Evolutionary conservation across 2,329 filamentous ascomycete genomes (phyloP), one percentile per base, ranked within the genome.

Genomic region (Thyridium curvatum): DNA sequence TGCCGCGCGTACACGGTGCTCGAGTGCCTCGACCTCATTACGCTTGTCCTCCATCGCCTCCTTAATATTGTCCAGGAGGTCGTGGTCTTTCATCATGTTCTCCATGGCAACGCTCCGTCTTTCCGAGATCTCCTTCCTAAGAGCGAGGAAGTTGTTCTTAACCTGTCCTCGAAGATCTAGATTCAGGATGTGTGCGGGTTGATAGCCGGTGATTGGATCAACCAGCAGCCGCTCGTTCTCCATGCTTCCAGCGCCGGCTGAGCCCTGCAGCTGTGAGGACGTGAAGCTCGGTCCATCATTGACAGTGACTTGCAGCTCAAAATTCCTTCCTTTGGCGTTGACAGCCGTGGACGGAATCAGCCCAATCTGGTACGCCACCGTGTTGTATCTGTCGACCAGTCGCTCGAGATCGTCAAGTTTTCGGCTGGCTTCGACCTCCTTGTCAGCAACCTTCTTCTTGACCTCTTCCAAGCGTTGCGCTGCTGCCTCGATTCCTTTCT

Each of bases 11-110:
- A 94, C 86, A 32, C 86, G 79, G 61, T 97, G 91, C 50, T 91
- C 86, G 13, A 98, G 71, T 4, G 88, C 86, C 58, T 96, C 91
- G 14, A 98, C 87, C 58, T 98, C 93, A 48, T 82, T 84, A 45
- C 84, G 77, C 67, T 95, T 96, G 64, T 98, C 91, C 57, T 96
- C 90, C 61, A 98, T 93, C 13, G 90, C 89, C 64, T 98, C 94
- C 60, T 93, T 93, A 59, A 96, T 91, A 50, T 86, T 87, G 59
- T 97, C 90, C 9, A 98, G 77, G 46, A 94, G 73, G 58, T 97
- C 93, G 54, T 94, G 86, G 49, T 94, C 89, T 55, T 93, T 91
- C 76, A 96, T 86, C 71, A 96, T 93, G 38, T 83, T 81, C 56
- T 97, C 91, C 53, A 94, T 81, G 1, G 85, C 85, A 5, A 77